Evolutionary conservation across 2,329 filamentous ascomycete genomes (phyloP).

Genomic region (Samsoniella hepiali): DNA sequence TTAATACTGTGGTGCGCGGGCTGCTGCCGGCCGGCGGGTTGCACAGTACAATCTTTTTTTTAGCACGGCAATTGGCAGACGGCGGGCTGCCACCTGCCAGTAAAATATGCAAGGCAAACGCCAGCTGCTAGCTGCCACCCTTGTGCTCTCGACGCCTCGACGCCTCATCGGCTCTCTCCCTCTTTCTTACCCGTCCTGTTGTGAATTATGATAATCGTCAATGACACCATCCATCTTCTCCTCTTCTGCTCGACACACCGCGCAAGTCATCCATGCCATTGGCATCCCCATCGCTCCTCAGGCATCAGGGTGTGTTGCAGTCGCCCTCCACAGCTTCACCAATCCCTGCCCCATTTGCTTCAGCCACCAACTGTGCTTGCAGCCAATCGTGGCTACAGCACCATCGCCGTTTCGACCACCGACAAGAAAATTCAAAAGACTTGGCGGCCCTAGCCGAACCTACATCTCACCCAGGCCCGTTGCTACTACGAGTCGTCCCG

Average conservation of each 20-base stretch:
- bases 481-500: constrained; percentile 9
- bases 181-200: neutral
- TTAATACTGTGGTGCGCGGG: neutral
- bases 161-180: neutral
- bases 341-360: constrained; percentile 5
- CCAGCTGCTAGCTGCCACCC: neutral
- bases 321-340: constrained; percentile 5
- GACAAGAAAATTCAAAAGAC: neutral
- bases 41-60: neutral
- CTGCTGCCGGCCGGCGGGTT: neutral
- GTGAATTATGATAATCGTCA: neutral
- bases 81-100: neutral
- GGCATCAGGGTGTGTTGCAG: neutral
- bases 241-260: neutral
- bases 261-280: neutral
- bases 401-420: neutral
- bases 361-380: constrained; percentile 1
- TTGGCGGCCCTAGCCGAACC: constrained; percentile 3
- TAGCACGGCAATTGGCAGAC: neutral
- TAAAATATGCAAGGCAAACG: neutral
- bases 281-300: neutral
- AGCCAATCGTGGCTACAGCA: constrained; percentile 5
- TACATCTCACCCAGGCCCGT: neutral
- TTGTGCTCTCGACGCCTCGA: constrained; percentile 3
- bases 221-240: neutral